Conservation (phyloP, 2,329 filamentous ascomycete genomes). For the Venturia effusa region DNA sequence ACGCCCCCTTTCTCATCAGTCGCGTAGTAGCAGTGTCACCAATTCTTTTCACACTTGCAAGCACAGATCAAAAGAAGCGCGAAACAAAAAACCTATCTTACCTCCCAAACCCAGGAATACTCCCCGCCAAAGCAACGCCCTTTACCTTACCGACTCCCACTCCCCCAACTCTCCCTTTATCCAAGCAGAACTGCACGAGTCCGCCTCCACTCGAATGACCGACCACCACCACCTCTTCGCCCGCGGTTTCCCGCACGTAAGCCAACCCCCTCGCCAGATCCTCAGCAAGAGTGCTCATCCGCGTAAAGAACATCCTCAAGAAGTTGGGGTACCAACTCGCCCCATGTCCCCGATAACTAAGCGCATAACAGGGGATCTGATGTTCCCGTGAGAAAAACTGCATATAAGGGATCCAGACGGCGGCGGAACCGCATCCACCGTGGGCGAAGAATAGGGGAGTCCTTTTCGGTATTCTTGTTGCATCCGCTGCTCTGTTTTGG, state of each 20-base stretch:
- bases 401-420: slow-evolving; percentile 44
- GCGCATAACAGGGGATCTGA: slow-evolving; percentile 40
- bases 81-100: slow-evolving; percentile 19
- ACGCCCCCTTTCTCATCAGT: too few species aligned
- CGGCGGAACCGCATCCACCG: slow-evolving; percentile 44
- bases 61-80: not conserved
- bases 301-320: slow-evolving; percentile 37
- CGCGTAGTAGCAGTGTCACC: too few species aligned
- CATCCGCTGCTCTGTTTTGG: slow-evolving; percentile 15
- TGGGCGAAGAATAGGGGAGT: slow-evolving; percentile 41
- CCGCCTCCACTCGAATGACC: slow-evolving; percentile 44
- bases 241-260: slow-evolving; percentile 16
- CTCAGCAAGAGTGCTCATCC: slow-evolving; percentile 30
- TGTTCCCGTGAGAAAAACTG: slow-evolving; percentile 31
- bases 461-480: not conserved
- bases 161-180: slow-evolving; percentile 21
- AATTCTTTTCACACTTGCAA: too few species aligned
- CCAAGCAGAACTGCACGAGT: slow-evolving; percentile 39
- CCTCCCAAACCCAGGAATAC: slow-evolving; percentile 40
- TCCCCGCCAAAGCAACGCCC: slow-evolving; percentile 30
- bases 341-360: slow-evolving; percentile 38
- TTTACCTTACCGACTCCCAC: not conserved
- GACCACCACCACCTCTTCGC: slow-evolving; percentile 31
- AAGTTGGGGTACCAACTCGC: slow-evolving; percentile 38
- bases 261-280: slow-evolving; percentile 37